Evolutionary conservation across 1,284 basidiomycete genomes (phyloP), one percentile per base, ranked within the genome.

Genomic region (Irpex sp.): DNA sequence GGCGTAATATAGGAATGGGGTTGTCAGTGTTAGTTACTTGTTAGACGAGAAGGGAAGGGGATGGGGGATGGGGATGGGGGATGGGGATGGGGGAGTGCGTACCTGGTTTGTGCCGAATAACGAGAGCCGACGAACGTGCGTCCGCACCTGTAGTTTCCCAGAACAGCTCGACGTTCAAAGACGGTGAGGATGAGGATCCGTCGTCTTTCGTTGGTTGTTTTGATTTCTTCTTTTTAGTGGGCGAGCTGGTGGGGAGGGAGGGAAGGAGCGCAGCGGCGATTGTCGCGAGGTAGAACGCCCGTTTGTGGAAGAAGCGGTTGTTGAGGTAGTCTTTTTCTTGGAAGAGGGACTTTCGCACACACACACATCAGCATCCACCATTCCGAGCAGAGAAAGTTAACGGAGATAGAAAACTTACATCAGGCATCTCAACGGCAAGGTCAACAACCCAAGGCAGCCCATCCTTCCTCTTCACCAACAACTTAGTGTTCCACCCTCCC

Each of bases 321-420:
- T 96, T 92, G 61, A 95, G 79, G 68, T 95, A 93, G 73, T 99
- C 97, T 74, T 98, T 99, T 68, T 96, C 93, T 77, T 97, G 94
- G 70, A 99, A 95, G 31, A 98, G 77, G 53, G 69, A 72, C 87
- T 94, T 69, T 3, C 65, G 66, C 26, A 53, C 53, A 13, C 4
- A 19, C 4, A n/a, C 9, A 43, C 9, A 43, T n/a, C 3, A 31
- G 59, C 31, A 2, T 15, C 15, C n/a, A n/a, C n/a, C n/a, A n/a
- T n/a, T n/a, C n/a, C n/a, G n/a, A n/a, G n/a, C n/a, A n/a, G n/a
- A n/a, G n/a, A n/a, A n/a, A n/a, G n/a, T n/a, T n/a, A n/a, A n/a
- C n/a, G n/a, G n/a, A n/a, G n/a, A n/a, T 60, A 46, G 71, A 67
- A 57, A 11, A 68, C 90, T 68, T 69, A 95, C 94, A 39, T 83